Conservation (phyloP, 495 filamentous ascomycete genomes). For the Lasiosphaeria hispida region DNA sequence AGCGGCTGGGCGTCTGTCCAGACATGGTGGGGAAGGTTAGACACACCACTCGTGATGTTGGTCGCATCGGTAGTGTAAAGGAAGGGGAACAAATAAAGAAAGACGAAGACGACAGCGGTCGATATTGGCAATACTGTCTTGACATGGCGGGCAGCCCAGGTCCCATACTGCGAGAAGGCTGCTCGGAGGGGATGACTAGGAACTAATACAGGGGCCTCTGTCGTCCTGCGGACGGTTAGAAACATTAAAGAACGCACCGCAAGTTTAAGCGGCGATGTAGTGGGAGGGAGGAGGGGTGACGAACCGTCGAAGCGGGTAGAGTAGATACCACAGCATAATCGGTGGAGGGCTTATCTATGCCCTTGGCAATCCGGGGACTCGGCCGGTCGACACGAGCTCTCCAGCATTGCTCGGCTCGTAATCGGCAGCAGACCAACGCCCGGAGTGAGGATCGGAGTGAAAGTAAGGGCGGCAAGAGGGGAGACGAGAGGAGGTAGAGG, state of each 20-base stretch:
- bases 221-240: conserved; percentile 46
- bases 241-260: neutral
- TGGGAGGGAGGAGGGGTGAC: conserved; percentile 29
- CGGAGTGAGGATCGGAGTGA: neutral
- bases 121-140: conserved; percentile 62
- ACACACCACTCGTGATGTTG: conserved; percentile 56
- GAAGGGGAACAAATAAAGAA: conserved; percentile 66
- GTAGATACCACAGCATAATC: conserved; percentile 59
- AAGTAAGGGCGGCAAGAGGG: neutral
- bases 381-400: neutral
- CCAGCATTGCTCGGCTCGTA: conserved; percentile 12
- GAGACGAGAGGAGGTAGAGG: neutral
- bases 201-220: conserved; percentile 58
- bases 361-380: conserved; percentile 6
- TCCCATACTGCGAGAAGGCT: conserved; percentile 62
- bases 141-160: conserved; percentile 62
- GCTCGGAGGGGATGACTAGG: conserved; percentile 58
- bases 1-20: conserved; percentile 70
- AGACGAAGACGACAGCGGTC: conserved; percentile 56
- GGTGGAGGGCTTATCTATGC: neutral
- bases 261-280: neutral
- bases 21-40: conserved; percentile 67
- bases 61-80: conserved; percentile 61
- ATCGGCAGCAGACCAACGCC: neutral
- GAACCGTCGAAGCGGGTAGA: conserved; percentile 63